phyloP scores from a whole-genome alignment of 768 basidiomycete genomes.

The Chalciporus pseudorubinellus region DNA sequence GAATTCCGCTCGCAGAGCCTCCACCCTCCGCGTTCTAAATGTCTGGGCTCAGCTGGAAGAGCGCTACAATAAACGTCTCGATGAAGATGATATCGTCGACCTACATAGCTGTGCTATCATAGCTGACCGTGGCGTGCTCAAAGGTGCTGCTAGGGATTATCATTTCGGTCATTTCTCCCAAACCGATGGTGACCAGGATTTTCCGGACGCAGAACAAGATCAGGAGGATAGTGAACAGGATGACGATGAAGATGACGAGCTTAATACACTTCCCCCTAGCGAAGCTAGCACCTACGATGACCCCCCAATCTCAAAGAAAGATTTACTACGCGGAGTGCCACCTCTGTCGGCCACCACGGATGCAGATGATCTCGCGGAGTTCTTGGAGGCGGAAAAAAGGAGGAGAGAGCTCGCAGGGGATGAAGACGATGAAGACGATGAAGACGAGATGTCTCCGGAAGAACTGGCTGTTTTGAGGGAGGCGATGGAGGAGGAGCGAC shows the following conservation, averaged over 20 bases:
- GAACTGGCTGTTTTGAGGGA: slow-evolving; percentile 13
- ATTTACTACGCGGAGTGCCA: slow-evolving; percentile 38
- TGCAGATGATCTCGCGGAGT: slow-evolving; percentile 62
- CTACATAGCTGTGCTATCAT: slow-evolving; percentile 58
- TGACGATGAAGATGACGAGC: slow-evolving; percentile 55
- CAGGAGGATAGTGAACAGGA: slow-evolving; percentile 50
- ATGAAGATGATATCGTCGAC: slow-evolving; percentile 81
- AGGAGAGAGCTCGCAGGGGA: slow-evolving; percentile 42
- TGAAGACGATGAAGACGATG: slow-evolving; percentile 26
- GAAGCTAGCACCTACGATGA: slow-evolving; percentile 26
- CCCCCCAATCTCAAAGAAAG: slow-evolving; percentile 31
- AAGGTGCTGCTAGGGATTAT: slow-evolving; percentile 38
- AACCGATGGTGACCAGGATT: slow-evolving; percentile 37
- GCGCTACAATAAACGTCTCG: slow-evolving; percentile 61
- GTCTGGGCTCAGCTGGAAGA: slow-evolving; percentile 69
- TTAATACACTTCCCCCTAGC: slow-evolving; percentile 48
- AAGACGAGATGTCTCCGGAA: slow-evolving; percentile 19
- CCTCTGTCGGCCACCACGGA: slow-evolving; percentile 48
- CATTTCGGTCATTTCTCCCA: slow-evolving; percentile 53
- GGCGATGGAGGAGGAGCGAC: slow-evolving; percentile 13
- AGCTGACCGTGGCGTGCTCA: slow-evolving; percentile 68
- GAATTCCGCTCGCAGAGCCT: slow-evolving; percentile 53
- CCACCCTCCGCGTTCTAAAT: slow-evolving; percentile 51
- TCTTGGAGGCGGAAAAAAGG: slow-evolving; percentile 59
- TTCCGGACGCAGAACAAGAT: slow-evolving; percentile 39